A percentile compares a stretch with the other conserved stretches of the same genome.
These are phyloP conservation scores for Filosporella fistucella DNA, from an alignment of 495 filamentous ascomycete genomes.

Conservation along the genomic window DNA sequence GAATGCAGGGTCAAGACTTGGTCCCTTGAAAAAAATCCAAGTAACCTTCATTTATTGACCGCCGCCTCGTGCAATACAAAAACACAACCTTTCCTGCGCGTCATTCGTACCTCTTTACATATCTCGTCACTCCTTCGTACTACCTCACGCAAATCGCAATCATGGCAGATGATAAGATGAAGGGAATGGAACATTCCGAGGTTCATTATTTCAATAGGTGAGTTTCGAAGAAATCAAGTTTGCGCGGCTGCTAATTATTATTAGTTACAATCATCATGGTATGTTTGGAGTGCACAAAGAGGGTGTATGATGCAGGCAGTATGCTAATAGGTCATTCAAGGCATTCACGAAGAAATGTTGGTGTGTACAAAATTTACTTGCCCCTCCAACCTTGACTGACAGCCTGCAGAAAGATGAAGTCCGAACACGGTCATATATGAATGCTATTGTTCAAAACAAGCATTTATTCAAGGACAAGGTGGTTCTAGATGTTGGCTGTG, in stretches of 20 bases:
- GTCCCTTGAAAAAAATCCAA: no score
- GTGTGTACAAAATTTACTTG: slow-evolving; percentile 48
- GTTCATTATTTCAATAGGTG: slow-evolving; percentile 97
- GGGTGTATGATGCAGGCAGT: neutral
- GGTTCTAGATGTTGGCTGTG: slow-evolving; percentile 90
- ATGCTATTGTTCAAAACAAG: slow-evolving; percentile 93
- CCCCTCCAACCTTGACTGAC: slow-evolving; percentile 4
- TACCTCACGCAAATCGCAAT: slow-evolving; percentile 7
- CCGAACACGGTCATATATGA: slow-evolving; percentile 89
- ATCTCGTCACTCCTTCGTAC: neutral
- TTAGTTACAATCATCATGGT: slow-evolving; percentile 95
- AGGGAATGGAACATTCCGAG: slow-evolving; percentile 78
- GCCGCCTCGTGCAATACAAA: neutral
- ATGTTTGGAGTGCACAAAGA: slow-evolving; percentile 26
- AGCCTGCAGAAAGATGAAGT: slow-evolving; percentile 88
- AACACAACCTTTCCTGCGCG: neutral
- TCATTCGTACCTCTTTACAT: neutral
- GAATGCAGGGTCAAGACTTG: no score
- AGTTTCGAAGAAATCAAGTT: slow-evolving; percentile 24
- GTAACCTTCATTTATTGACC: no score
- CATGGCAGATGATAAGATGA: slow-evolving; percentile 40
- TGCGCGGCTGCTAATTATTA: slow-evolving; percentile 25
- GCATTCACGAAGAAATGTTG: slow-evolving; percentile 98
- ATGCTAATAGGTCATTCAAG: slow-evolving; percentile 38
- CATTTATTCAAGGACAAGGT: slow-evolving; percentile 85